Percentiles rank a stretch among this genome's conserved stretches.
Conservation (phyloP, 441 rosid species). For the Gossypium davidsonii region DNA sequence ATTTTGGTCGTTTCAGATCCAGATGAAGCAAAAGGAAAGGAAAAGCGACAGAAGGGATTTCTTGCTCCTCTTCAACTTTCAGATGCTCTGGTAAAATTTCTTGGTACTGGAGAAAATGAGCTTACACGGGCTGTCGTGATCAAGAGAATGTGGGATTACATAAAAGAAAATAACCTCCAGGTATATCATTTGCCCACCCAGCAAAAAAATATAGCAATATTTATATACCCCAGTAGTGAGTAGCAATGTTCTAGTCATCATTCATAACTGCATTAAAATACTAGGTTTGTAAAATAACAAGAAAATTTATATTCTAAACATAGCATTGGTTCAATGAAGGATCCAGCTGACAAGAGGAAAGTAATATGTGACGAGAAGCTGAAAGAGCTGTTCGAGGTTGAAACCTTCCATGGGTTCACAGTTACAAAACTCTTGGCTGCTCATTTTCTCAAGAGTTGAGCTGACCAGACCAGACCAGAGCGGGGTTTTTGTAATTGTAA, state of each 20-base stretch:
- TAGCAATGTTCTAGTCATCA: neutral
- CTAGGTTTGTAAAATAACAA: neutral
- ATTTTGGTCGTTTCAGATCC: constrained; percentile 17
- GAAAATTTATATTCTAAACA: neutral
- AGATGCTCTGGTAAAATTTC: constrained; percentile 43
- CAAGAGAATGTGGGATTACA: constrained; percentile 60
- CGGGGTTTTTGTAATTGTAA: neutral
- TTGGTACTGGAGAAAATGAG: constrained; percentile 48
- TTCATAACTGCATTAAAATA: neutral
- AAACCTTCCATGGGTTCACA: constrained; percentile 40
- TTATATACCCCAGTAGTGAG: neutral
- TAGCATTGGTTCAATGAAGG: constrained; percentile 24
- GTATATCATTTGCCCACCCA: constrained; percentile 17
- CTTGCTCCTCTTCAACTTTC: constrained; percentile 57
- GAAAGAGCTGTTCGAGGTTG: constrained; percentile 43
- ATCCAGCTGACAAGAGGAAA: constrained; percentile 45
- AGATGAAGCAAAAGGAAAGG: constrained; percentile 39
- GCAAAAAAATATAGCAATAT: neutral
- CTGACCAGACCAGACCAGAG: neutral
- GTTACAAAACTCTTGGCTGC: constrained; percentile 36
- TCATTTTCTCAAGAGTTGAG: constrained; percentile 38
- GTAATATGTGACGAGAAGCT: constrained; percentile 42
- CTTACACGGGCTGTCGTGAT: constrained; percentile 41
- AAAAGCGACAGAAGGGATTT: constrained; percentile 45
- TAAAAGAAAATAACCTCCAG: constrained; percentile 52